These are phyloP conservation scores for Trypanosoma rangeli DNA, from an alignment of 208 protist genomes.

Conservation along the genomic window DNA sequence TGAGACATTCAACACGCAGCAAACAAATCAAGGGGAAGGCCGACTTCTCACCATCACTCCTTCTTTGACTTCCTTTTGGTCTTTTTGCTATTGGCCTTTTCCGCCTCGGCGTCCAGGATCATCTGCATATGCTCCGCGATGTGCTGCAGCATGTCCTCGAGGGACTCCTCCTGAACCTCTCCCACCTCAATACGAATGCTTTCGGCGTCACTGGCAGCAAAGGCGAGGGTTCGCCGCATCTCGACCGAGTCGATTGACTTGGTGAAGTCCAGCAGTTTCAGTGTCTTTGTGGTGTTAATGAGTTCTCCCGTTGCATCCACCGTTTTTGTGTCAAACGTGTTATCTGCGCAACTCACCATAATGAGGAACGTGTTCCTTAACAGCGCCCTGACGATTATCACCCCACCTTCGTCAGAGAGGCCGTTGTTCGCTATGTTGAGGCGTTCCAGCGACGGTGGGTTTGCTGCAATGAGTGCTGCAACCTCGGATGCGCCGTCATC, in stretches of 20 bases:
- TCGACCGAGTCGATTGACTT: slow-evolving; percentile 55
- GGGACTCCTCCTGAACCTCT: slow-evolving; percentile 35
- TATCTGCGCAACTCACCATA: slow-evolving; percentile 50
- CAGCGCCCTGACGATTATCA: slow-evolving; percentile 50
- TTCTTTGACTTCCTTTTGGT: slow-evolving; percentile 31
- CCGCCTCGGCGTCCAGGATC: slow-evolving; percentile 57
- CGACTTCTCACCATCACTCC: background rate
- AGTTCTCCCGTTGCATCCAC: slow-evolving; percentile 47
- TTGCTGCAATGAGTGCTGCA: slow-evolving; percentile 57
- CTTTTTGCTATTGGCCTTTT: slow-evolving; percentile 35
- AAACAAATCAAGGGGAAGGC: background rate
- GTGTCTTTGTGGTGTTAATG: slow-evolving; percentile 50
- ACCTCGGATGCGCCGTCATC: slow-evolving; percentile 76
- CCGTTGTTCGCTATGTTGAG: slow-evolving; percentile 70
- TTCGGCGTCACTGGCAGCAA: slow-evolving; percentile 61
- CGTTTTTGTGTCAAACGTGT: slow-evolving; percentile 63
- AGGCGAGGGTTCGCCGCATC: slow-evolving; percentile 51
- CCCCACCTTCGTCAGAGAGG: slow-evolving; percentile 64
- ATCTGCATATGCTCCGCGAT: slow-evolving; percentile 77
- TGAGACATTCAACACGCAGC: background rate
- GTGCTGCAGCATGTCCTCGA: slow-evolving; percentile 38
- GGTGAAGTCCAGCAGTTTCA: slow-evolving; percentile 78
- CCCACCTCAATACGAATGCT: slow-evolving; percentile 79
- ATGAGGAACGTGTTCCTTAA: slow-evolving; percentile 61
- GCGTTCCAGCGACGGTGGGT: slow-evolving; percentile 53